Evolutionary conservation across 768 basidiomycete genomes (phyloP).

Genomic region (Suillus tomentosus): DNA sequence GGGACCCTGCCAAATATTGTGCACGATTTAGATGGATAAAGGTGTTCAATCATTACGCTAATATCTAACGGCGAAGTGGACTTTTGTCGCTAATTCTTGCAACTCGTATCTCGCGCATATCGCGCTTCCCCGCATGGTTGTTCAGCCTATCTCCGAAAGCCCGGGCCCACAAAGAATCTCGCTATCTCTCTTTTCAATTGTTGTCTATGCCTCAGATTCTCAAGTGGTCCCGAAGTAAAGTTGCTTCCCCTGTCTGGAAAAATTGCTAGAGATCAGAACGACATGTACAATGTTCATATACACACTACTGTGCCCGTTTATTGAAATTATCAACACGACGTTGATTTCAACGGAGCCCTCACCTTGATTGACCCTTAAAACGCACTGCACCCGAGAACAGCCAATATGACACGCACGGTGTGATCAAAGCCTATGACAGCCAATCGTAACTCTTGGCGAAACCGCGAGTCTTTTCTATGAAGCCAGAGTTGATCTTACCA

Average conservation of each 20-base stretch:
- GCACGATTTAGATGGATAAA: not conserved
- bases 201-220: conserved; percentile 15
- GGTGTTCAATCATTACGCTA: not conserved
- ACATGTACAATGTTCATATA: not conserved
- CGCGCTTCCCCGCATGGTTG: conserved; percentile 59
- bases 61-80: not conserved
- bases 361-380: conserved; percentile 85
- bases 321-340: not conserved
- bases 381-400: conserved; percentile 67
- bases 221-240: conserved; percentile 54
- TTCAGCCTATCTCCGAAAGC: conserved; percentile 76
- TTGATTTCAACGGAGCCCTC: conserved; percentile 15
- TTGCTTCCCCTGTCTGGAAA: conserved; percentile 63
- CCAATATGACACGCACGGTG: conserved; percentile 64
- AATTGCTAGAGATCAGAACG: not conserved
- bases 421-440: conserved; percentile 80
- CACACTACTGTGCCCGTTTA: conserved; percentile 43
- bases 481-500: conserved; percentile 42
- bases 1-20: not conserved
- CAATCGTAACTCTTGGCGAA: conserved; percentile 61
- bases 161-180: conserved; percentile 49
- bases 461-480: conserved; percentile 5
- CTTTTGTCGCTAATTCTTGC: conserved; percentile 29
- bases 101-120: conserved; percentile 50
- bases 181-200: conserved; percentile 21